phyloP scores from a whole-genome alignment of 768 basidiomycete species.

The Sistotremastrum suecicum region DNA sequence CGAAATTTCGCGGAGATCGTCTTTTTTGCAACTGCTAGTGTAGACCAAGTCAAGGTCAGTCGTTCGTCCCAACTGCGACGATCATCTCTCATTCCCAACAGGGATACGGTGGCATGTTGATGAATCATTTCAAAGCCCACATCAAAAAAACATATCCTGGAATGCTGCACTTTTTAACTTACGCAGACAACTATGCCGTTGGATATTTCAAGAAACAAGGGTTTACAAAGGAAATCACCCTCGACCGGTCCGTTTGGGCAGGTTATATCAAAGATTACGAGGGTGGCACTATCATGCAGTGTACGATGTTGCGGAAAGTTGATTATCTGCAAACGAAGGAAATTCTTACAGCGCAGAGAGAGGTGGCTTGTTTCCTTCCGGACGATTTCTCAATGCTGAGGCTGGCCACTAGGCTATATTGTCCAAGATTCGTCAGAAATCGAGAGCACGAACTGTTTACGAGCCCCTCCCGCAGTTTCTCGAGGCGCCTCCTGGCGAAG shows the following conservation, averaged over 20 bases:
- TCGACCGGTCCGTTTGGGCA: slow-evolving; percentile 87
- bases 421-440: slow-evolving; percentile 75
- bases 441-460: slow-evolving; percentile 76
- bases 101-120: slow-evolving; percentile 97
- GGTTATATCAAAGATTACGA: slow-evolving; percentile 99
- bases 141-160: slow-evolving; percentile 69
- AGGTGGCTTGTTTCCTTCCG: slow-evolving; percentile 19
- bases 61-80: neutral
- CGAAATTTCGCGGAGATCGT: slow-evolving; percentile 96
- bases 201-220: slow-evolving; percentile 99
- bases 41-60: slow-evolving; percentile 90
- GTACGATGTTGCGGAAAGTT: slow-evolving; percentile 85
- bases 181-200: slow-evolving; percentile 97
- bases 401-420: slow-evolving; percentile 43
- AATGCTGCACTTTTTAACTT: slow-evolving; percentile 93
- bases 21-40: slow-evolving; percentile 93
- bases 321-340: slow-evolving; percentile 75
- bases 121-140: slow-evolving; percentile 97
- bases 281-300: slow-evolving; percentile 98
- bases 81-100: slow-evolving; percentile 17
- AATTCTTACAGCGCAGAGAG: slow-evolving; percentile 69
- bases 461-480: slow-evolving; percentile 67
- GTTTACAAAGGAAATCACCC: slow-evolving; percentile 91
- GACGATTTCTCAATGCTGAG: neutral
- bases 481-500: slow-evolving; percentile 34